Conservation (phyloP, 2,329 filamentous ascomycete species). For the Talaromyces atroroseus region DNA sequence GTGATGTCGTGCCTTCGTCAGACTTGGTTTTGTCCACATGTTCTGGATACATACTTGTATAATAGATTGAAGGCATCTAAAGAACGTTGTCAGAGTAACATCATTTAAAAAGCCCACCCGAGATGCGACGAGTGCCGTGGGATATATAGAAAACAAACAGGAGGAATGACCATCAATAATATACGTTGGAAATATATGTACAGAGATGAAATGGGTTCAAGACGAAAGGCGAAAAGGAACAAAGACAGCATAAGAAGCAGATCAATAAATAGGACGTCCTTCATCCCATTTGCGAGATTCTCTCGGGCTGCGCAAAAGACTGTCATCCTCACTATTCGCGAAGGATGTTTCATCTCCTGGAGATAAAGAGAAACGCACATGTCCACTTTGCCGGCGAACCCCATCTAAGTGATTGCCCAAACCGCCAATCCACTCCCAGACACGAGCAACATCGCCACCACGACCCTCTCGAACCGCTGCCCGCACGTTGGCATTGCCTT, state of each 20-base stretch:
- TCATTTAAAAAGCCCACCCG: not conserved
- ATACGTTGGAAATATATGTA: constrained; percentile 13
- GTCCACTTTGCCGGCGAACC: constrained; percentile 22
- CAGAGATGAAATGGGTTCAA: constrained; percentile 4
- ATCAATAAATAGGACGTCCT: constrained; percentile 38
- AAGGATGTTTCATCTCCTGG: constrained; percentile 18
- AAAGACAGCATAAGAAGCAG: not conserved
- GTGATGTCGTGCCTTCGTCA: no score
- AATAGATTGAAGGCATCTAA: no score
- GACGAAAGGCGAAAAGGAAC: not conserved
- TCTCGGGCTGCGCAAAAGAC: constrained; percentile 21
- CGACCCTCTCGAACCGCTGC: constrained; percentile 62
- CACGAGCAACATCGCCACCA: constrained; percentile 53
- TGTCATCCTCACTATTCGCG: constrained; percentile 7
- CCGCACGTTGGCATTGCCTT: constrained; percentile 88
- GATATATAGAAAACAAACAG: not conserved
- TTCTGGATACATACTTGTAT: not conserved
- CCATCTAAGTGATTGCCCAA: constrained; percentile 45
- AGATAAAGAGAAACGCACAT: constrained; percentile 24
- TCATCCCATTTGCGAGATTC: constrained; percentile 37
- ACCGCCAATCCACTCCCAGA: constrained; percentile 66
- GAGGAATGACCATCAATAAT: constrained; percentile 7
- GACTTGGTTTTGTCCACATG: not conserved
- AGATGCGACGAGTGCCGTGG: not conserved
- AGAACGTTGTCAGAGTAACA: no score